Base-by-base conservation (phyloP, 257 asterid genomes). In the Capsicum pubescens region DNA sequence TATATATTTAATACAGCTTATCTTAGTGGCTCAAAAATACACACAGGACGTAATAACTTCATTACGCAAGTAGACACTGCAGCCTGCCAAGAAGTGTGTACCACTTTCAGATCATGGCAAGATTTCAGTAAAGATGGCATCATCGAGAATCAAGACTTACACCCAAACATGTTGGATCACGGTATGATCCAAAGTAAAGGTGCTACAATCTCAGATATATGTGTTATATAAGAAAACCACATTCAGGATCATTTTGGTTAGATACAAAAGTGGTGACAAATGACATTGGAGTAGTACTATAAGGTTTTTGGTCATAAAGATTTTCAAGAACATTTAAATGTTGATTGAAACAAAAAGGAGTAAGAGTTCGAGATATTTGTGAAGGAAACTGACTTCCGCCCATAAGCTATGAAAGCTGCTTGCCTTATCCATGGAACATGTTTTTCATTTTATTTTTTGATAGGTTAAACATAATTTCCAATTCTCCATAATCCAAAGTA, bases 121-220 rank as follows among this genome's bases (percentile, higher is more conserved):
- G 58, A 26, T n/a, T n/a, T 8, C 39, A 44, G 4, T n/a, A 11
- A 72, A 72, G 59, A 21, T 72, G 80, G 5, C 59, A 39, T 11
- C 13, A 19, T 11, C 19, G 1, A 74, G n/a, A 50, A 74, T 48
- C 44, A 1, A 72, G 60, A 48, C 19, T 19, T 13, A 59, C 19
- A 48, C 19, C 36, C 80, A 26, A 48, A 10, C 21, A 19, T 48
- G 39, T 72, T 19, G 50, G n/a, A 19, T 72, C 58, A 74, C 12
- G 80, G 44, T 52, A 52, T 76, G 63, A 76, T 54, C 81, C 81
- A 76, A 13, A 52, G 13, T 26, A 26, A 26, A 17, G 9, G 63
- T 32, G 64, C 15, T 52, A 52, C 63, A 76, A 76, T 52, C 81
- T 76, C 81, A 76, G 81, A 52, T 14, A 54, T 76, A 76, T 26